Evolutionary conservation across 306 rosid genomes (phyloP).

Genomic region (Castanospermum australe): DNA sequence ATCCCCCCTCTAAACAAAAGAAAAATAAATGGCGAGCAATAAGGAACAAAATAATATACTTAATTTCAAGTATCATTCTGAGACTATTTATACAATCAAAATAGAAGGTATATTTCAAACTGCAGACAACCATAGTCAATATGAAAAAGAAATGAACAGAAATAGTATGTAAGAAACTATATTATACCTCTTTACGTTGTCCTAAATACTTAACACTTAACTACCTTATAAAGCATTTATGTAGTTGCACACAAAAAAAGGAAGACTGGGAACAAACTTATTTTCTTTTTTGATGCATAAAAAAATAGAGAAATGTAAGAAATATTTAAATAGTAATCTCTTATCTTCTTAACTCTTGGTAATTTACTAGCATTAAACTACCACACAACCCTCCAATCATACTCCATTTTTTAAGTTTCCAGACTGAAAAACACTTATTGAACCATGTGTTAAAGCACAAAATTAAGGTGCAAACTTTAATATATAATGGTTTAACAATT

Average conservation of each 20-base stretch:
- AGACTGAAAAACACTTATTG: not conserved
- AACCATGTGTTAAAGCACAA: not conserved
- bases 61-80: not conserved
- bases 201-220: not conserved
- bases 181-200: not conserved
- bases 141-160: not conserved
- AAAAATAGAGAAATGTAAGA: not conserved
- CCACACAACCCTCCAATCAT: not conserved
- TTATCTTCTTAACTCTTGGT: not conserved
- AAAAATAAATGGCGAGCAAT: not conserved
- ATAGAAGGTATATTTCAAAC: not conserved
- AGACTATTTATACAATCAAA: not conserved
- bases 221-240: not conserved
- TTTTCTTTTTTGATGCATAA: not conserved
- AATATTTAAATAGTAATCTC: not conserved
- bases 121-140: not conserved
- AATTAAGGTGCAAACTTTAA: no score
- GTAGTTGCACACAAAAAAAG: not conserved
- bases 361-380: no score
- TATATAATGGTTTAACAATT: not conserved
- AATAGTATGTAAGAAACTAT: not conserved
- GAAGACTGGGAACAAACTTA: not conserved
- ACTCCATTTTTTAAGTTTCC: not conserved
- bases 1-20: not conserved
- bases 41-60: not conserved